Percentiles rank a stretch among this genome's conserved stretches.
These are phyloP conservation scores for Clarkia xantiana DNA, from an alignment of 345 rosid species.

Conservation along the genomic window DNA sequence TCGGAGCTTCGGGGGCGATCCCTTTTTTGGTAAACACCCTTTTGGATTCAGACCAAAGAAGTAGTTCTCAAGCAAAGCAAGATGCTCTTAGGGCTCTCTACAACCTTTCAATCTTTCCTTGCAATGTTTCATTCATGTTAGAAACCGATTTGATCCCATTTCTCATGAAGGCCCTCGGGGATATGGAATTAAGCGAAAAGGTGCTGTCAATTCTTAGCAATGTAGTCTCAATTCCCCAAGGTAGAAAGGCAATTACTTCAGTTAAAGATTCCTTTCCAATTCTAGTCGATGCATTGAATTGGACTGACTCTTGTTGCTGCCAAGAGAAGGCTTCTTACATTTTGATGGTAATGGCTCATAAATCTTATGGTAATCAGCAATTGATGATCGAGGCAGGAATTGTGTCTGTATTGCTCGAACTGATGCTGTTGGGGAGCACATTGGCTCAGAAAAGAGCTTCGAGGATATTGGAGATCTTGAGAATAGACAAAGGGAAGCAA, in stretches of 20 bases:
- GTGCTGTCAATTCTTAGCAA: constrained; percentile 75
- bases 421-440: constrained; percentile 79
- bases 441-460: constrained; percentile 94
- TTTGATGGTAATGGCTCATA: constrained; percentile 91
- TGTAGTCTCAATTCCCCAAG: constrained; percentile 60
- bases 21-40: constrained; percentile 57
- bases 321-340: constrained; percentile 84
- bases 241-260: constrained; percentile 54
- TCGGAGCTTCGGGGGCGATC: constrained; percentile 85
- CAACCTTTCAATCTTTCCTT: constrained; percentile 61
- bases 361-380: constrained; percentile 68
- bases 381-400: constrained; percentile 91
- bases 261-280: constrained; percentile 51
- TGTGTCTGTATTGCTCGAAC: constrained; percentile 63
- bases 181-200: constrained; percentile 88
- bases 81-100: constrained; percentile 83
- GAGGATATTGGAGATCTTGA: constrained; percentile 65
- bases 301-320: constrained; percentile 86
- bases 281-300: constrained; percentile 72
- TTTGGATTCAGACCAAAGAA: constrained; percentile 20
- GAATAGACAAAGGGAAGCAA: constrained; percentile 86
- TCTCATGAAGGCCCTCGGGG: constrained; percentile 54
- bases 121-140: constrained; percentile 40
- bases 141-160: constrained; percentile 48
- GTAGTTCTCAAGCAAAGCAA: constrained; percentile 56